Conservation (phyloP, 2,329 filamentous ascomycete genomes). For the Helotiales sp. region DNA sequence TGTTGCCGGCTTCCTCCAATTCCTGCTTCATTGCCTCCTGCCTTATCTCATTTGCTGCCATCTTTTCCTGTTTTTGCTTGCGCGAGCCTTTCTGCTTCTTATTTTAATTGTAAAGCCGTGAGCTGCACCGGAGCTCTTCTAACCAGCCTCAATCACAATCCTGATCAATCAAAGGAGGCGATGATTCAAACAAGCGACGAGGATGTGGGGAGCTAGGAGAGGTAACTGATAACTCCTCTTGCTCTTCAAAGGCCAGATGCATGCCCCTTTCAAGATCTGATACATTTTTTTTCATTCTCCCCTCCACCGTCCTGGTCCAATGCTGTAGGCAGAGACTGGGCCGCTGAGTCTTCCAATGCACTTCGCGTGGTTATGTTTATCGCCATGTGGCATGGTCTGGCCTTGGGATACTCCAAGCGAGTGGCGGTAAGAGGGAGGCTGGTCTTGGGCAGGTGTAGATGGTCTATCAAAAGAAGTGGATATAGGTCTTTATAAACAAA, state of each 20-base stretch:
- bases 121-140: constrained; percentile 16
- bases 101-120: constrained; percentile 18
- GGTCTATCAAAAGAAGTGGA: constrained; percentile 11
- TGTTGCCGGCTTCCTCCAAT: constrained; percentile 9
- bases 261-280: constrained; percentile 17
- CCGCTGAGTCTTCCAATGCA: constrained; percentile 7
- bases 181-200: constrained; percentile 8
- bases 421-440: constrained; percentile 8
- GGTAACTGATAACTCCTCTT: constrained; percentile 15
- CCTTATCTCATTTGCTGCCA: constrained; percentile 18
- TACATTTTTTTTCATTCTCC: constrained; percentile 14
- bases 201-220: constrained; percentile 14
- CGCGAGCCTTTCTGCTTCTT: constrained; percentile 11
- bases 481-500: constrained; percentile 13
- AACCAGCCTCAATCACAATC: constrained; percentile 19
- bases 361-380: constrained; percentile 7
- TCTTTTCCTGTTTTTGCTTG: constrained; percentile 18
- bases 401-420: constrained; percentile 6
- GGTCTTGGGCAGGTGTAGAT: constrained; percentile 9
- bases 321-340: background rate
- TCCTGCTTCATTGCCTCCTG: constrained; percentile 3
- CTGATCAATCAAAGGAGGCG: constrained; percentile 16
- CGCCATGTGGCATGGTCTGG: constrained; percentile 5
- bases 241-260: constrained; percentile 16
- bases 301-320: constrained; percentile 13